Evolutionary conservation across 495 filamentous ascomycete species (phyloP).

Genomic region (Hamigera avellanea): DNA sequence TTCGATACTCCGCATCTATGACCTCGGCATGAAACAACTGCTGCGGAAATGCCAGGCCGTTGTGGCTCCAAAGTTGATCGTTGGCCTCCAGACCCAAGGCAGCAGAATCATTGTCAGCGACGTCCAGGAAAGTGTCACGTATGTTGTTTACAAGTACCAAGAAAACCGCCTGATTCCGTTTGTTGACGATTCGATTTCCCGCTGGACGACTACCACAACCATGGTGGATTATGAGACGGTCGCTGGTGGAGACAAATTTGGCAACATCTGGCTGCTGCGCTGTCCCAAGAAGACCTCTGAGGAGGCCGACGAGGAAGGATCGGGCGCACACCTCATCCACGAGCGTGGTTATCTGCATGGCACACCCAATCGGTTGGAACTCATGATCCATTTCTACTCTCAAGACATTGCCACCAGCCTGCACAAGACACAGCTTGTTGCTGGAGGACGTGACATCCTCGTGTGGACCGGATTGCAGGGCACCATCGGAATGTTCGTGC

Average conservation of each 20-base stretch:
- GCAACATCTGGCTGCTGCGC: conserved; percentile 86
- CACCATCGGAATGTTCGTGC: conserved; percentile 83
- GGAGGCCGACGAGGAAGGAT: conserved; percentile 84
- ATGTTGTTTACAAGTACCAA: conserved; percentile 85
- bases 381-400: conserved; percentile 78
- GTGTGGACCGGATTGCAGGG: conserved; percentile 93
- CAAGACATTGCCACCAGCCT: conserved; percentile 90
- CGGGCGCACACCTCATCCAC: conserved; percentile 78
- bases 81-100: conserved; percentile 81
- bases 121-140: conserved; percentile 80
- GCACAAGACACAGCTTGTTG: conserved; percentile 79
- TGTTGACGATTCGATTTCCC: conserved; percentile 73
- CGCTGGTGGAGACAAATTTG: conserved; percentile 94
- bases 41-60: conserved; percentile 82
- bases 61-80: conserved; percentile 71
- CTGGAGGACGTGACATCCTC: conserved; percentile 82
- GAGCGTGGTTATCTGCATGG: conserved; percentile 84
- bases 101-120: conserved; percentile 87
- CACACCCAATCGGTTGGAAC: conserved; percentile 66
- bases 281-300: conserved; percentile 79
- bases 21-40: conserved; percentile 80
- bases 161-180: conserved; percentile 89
- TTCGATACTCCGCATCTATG: conserved; percentile 71
- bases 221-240: conserved; percentile 98
- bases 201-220: conserved; percentile 76